Conservation (phyloP, 2,329 filamentous ascomycete species). For the Penicillium frequentans region DNA sequence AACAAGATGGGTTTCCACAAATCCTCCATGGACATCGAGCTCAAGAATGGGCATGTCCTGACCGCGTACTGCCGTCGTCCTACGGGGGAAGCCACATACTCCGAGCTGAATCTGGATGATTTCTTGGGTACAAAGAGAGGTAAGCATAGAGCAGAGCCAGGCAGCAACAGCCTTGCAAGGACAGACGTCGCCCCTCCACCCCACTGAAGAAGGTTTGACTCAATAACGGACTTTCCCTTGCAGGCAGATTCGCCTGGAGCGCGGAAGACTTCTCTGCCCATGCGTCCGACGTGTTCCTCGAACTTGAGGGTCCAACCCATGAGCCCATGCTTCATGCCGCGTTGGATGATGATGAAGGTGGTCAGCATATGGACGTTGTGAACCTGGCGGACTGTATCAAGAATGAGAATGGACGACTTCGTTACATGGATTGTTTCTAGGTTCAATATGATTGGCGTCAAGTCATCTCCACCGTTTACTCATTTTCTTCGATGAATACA, state of each 20-base stretch:
- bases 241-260: constrained; percentile 22
- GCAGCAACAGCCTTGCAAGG: not conserved
- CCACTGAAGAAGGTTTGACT: not conserved
- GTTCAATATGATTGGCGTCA: not conserved
- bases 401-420: constrained; percentile 19
- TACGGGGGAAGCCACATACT: constrained; percentile 17
- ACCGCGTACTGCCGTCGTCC: constrained; percentile 19
- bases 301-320: constrained; percentile 15
- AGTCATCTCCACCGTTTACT: no score
- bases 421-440: constrained; percentile 19
- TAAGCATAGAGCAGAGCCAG: constrained; percentile 2
- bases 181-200: not conserved
- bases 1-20: constrained; percentile 21
- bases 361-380: constrained; percentile 5
- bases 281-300: constrained; percentile 11
- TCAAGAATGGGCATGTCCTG: constrained; percentile 21
- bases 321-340: constrained; percentile 19
- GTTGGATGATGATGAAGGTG: constrained; percentile 13
- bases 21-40: constrained; percentile 17
- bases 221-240: not conserved
- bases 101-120: constrained; percentile 20
- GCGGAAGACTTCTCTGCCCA: constrained; percentile 9
- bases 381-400: constrained; percentile 24
- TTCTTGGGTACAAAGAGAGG: constrained; percentile 19
- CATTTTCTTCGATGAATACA: no score